Evolutionary conservation across 768 basidiomycete species (phyloP), one percentile per base, ranked within the genome.

Genomic region (Leccinum subgranulosum): DNA sequence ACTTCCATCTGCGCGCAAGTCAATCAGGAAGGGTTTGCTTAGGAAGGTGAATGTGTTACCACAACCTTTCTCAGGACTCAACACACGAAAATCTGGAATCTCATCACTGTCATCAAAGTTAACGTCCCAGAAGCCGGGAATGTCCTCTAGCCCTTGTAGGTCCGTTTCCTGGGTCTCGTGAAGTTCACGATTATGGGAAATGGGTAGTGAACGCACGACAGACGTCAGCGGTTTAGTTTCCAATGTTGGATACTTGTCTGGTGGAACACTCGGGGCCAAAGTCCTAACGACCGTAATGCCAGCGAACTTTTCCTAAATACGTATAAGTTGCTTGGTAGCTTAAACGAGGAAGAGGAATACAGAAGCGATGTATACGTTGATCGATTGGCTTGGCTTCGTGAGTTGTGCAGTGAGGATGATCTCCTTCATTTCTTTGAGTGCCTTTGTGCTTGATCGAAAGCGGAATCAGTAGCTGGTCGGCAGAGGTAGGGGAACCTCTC

Each of bases 371-470:
- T 81, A 76, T 47, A 87, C 81, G 14, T 75, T 61, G 28, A 92
- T 73, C 46, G 75, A 74, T 73, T 94, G 92, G 63, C 90, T 93
- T 3, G 91, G 90, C 63, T 86, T 91, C 11, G 76, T 82, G 23
- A 97, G 75, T 48, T 79, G 73, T 1, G 80, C 85, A 1, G 70
- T 77, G 21, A 95, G 70, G 15, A 75, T 76, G 54, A 93, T 91
- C 1, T 77, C 77, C 65, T 85, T 88, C 3, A 73, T 67, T 17
- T 81, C 80, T 57, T 73, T 79, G 53, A 94, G 77, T 5, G 78
- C 79, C 62, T 85, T 88, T 2, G 89, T 92, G 11, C 92, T 94
- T 64, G 8, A 34, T 47, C 17, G 62, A 51, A 27, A 14, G 54
- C 6, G 9, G 28, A 8, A 29, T 69, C n/a, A 67, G 47, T 12